These are phyloP conservation scores for Yamadazyma ubonensis DNA, from an alignment of 805 yeast species.

Conservation along the genomic window DNA sequence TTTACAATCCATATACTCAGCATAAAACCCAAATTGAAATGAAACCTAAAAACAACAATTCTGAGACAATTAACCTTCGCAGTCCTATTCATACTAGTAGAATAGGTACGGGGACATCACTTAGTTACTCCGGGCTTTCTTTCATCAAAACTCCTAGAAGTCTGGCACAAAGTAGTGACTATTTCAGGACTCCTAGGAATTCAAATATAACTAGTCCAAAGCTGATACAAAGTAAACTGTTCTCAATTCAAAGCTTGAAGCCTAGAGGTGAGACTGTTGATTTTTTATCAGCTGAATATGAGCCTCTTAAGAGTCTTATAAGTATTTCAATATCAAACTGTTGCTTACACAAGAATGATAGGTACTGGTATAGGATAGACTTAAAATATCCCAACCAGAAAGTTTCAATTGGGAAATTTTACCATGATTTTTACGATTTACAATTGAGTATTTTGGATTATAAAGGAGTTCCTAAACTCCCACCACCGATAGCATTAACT, in stretches of 20 bases:
- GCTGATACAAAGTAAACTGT: not conserved
- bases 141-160: not conserved
- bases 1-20: not conserved
- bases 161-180: too few species aligned
- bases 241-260: not conserved
- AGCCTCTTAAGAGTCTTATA: conserved; percentile 6
- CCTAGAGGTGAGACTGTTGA: not conserved
- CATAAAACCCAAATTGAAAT: not conserved
- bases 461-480: conserved; percentile 25
- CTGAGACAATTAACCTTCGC: not conserved
- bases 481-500: conserved; percentile 26
- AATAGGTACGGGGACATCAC: not conserved
- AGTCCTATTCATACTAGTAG: not conserved
- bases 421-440: conserved; percentile 38
- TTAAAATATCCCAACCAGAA: conserved; percentile 20
- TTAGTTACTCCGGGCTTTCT: not conserved
- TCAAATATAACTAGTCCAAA: not conserved
- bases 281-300: not conserved
- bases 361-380: conserved; percentile 37
- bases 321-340: conserved; percentile 29
- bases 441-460: conserved; percentile 21
- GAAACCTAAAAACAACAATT: not conserved
- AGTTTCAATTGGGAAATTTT: conserved; percentile 27
- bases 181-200: too few species aligned
- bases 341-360: conserved; percentile 21